A percentile compares a stretch with the other conserved stretches of the same genome.
Evolutionary conservation across 2,329 filamentous ascomycete species (phyloP).

Genomic region (Botrytis hyacinthi): DNA sequence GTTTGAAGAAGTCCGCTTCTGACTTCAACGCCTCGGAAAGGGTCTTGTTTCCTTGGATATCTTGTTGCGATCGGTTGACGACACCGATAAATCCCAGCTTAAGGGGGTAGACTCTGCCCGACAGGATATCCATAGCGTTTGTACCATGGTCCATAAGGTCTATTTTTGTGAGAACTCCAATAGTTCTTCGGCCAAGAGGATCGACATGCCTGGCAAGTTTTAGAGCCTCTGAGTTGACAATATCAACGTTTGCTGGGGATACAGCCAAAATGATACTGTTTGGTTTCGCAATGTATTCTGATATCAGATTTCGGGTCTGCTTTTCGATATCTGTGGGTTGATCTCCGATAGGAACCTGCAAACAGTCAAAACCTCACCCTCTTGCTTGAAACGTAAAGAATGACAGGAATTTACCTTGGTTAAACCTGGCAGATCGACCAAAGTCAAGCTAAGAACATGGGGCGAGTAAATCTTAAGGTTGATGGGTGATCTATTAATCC

Average conservation of each 20-base stretch:
- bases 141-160: conserved; percentile 99
- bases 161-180: conserved; percentile 94
- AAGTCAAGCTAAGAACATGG: conserved; percentile 90
- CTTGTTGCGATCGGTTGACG: conserved; percentile 96
- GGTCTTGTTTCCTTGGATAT: conserved; percentile 95
- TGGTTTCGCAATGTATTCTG: conserved; percentile 97
- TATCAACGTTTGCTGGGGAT: conserved; percentile 94
- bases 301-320: conserved; percentile 92
- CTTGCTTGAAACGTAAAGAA: background rate
- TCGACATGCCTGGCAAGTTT: conserved; percentile 98
- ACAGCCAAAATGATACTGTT: conserved; percentile 98
- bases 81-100: conserved; percentile 98
- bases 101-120: conserved; percentile 90
- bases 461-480: conserved; percentile 99
- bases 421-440: conserved; percentile 92
- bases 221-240: conserved; percentile 96
- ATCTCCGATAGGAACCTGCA: conserved; percentile 88
- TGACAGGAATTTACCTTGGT: conserved; percentile 69
- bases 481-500: conserved; percentile 95
- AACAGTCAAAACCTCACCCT: conserved; percentile 21
- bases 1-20: conserved; percentile 92
- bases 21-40: conserved; percentile 86
- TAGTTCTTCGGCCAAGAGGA: conserved; percentile 87
- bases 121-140: conserved; percentile 96
- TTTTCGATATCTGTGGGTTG: conserved; percentile 98